Evolutionary conservation across 164 flowering plant genomes (phyloP).

Genomic region (Liriodendron chinense): DNA sequence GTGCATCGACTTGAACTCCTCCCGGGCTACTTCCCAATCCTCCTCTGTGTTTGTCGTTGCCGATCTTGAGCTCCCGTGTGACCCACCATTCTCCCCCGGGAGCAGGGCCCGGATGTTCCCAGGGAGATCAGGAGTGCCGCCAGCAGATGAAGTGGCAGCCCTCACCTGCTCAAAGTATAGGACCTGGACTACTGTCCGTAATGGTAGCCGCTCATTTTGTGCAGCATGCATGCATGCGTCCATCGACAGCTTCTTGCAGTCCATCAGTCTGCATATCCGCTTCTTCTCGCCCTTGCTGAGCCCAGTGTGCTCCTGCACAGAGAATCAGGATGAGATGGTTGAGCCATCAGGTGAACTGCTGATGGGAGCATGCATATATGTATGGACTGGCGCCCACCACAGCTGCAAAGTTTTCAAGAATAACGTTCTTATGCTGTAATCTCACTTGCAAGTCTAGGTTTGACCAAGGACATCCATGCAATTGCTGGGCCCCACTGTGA

Average conservation of each 20-base stretch:
- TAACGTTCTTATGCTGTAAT: too few relatives aligned
- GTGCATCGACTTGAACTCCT: constrained; percentile 54
- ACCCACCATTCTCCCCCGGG: constrained; percentile 34
- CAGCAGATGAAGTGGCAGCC: constrained; percentile 44
- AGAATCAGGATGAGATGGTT: background rate
- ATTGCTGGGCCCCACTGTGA: too few relatives aligned
- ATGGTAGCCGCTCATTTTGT: constrained; percentile 89
- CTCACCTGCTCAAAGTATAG: constrained; percentile 95
- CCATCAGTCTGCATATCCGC: constrained; percentile 82
- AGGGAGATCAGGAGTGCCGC: constrained; percentile 58
- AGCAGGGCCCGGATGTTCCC: constrained; percentile 38
- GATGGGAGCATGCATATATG: background rate
- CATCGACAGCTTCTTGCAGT: constrained; percentile 86
- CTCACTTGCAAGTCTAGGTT: too few relatives aligned
- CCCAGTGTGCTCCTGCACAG: constrained; percentile 73
- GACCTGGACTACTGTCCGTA: constrained; percentile 86
- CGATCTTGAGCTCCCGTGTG: constrained; percentile 58
- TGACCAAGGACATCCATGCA: too few relatives aligned
- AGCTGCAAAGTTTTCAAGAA: too few relatives aligned
- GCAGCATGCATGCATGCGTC: constrained; percentile 95
- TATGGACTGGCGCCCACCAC: too few relatives aligned
- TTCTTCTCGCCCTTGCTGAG: constrained; percentile 84
- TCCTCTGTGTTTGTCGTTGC: constrained; percentile 61
- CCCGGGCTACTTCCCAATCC: constrained; percentile 62
- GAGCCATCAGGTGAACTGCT: background rate